Evolutionary conservation across 768 basidiomycete genomes (phyloP).

Genomic region (Calocybe gangraenosa): DNA sequence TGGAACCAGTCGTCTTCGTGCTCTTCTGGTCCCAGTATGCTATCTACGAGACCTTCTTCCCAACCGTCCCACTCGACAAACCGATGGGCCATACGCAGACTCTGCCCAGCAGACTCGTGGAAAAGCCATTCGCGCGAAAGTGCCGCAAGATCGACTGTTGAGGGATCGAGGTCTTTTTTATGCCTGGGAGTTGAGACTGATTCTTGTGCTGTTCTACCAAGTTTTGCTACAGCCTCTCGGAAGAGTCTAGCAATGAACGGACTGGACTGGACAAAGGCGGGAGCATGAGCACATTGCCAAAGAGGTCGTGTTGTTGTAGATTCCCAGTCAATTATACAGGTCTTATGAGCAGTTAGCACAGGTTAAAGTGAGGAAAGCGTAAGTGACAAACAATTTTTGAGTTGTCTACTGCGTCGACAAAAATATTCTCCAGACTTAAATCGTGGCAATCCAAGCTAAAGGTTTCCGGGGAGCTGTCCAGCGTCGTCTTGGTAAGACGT

Average conservation of each 20-base stretch:
- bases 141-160: constrained; percentile 17
- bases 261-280: constrained; percentile 74
- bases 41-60: constrained; percentile 80
- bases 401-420: constrained; percentile 67
- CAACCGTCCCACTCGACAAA: constrained; percentile 89
- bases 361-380: constrained; percentile 6
- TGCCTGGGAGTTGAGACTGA: constrained; percentile 22
- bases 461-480: constrained; percentile 36
- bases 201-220: constrained; percentile 23
- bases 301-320: constrained; percentile 84
- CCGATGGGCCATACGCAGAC: constrained; percentile 73
- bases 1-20: constrained; percentile 70
- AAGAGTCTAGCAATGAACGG: constrained; percentile 71
- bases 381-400: constrained; percentile 60
- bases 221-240: constrained; percentile 54
- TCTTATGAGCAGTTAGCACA: constrained; percentile 38
- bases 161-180: constrained; percentile 25
- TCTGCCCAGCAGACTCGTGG: constrained; percentile 61
- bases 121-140: constrained; percentile 71
- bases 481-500: constrained; percentile 32
- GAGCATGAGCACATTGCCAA: constrained; percentile 82
- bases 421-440: constrained; percentile 79
- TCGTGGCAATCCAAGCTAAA: constrained; percentile 86
- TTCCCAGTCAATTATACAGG: constrained; percentile 88
- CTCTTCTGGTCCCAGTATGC: constrained; percentile 71